phyloP scores from a whole-genome alignment of 495 filamentous ascomycete genomes.

The Podospora didyma region DNA sequence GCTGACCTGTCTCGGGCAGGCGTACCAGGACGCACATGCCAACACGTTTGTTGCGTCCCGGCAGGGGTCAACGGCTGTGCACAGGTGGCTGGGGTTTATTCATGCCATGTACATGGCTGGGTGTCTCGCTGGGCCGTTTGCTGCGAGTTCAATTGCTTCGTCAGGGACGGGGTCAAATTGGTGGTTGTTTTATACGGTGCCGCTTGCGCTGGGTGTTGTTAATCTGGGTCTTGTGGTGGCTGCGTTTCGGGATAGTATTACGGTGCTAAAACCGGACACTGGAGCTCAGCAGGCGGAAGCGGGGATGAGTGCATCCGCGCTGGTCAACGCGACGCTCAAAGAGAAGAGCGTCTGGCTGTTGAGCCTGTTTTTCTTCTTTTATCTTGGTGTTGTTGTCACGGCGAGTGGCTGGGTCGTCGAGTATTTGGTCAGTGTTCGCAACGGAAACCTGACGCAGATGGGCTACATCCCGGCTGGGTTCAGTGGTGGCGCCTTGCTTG shows the following conservation, averaged over 20 bases:
- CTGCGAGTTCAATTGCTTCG: slow-evolving; percentile 45
- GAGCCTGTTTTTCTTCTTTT: slow-evolving; percentile 49
- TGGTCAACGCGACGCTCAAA: slow-evolving; percentile 27
- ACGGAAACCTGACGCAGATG: slow-evolving; percentile 54
- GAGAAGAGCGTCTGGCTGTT: slow-evolving; percentile 41
- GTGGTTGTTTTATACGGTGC: slow-evolving; percentile 43
- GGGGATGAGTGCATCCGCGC: slow-evolving; percentile 13
- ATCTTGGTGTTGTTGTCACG: slow-evolving; percentile 41
- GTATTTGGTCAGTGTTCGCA: slow-evolving; percentile 62
- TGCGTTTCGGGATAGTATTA: slow-evolving; percentile 14
- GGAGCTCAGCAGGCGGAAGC: neutral
- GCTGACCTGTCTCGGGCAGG: slow-evolving; percentile 46
- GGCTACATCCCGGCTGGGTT: slow-evolving; percentile 71
- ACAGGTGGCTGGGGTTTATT: slow-evolving; percentile 55
- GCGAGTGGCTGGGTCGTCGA: slow-evolving; percentile 54
- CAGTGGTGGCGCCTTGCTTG: slow-evolving; percentile 57
- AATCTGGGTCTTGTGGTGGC: slow-evolving; percentile 35
- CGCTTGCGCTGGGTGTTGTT: slow-evolving; percentile 35
- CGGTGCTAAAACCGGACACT: neutral
- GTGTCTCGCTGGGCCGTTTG: slow-evolving; percentile 47
- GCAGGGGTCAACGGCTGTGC: slow-evolving; percentile 29
- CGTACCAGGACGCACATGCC: slow-evolving; percentile 50
- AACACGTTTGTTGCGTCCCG: slow-evolving; percentile 45
- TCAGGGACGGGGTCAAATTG: slow-evolving; percentile 24
- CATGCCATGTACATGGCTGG: slow-evolving; percentile 54